These are phyloP conservation scores for Strobilomyces dryophilus DNA, from an alignment of 768 basidiomycete genomes.

Conservation along the genomic window DNA sequence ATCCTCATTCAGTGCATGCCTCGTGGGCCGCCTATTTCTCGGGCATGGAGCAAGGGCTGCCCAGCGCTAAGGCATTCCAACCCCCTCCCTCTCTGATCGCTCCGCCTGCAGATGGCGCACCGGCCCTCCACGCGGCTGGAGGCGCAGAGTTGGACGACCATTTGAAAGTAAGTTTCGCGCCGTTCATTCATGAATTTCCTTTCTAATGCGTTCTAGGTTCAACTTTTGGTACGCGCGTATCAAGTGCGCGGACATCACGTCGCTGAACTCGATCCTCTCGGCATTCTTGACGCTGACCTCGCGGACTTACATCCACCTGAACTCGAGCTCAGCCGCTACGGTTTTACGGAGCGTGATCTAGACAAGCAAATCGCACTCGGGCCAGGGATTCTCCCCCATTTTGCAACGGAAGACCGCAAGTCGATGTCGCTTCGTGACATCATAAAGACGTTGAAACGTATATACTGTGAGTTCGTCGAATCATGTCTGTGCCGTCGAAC, in stretches of 20 bases:
- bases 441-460: conserved; percentile 83
- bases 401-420: conserved; percentile 80
- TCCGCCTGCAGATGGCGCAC: conserved; percentile 73
- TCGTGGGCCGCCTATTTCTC: conserved; percentile 96
- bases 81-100: conserved; percentile 75
- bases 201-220: conserved; percentile 54
- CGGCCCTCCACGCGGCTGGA: conserved; percentile 61
- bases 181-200: background rate
- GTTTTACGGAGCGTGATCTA: conserved; percentile 91
- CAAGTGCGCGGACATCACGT: conserved; percentile 98
- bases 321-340: conserved; percentile 90
- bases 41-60: conserved; percentile 85
- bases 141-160: conserved; percentile 88
- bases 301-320: conserved; percentile 77
- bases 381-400: conserved; percentile 94
- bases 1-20: conserved; percentile 86
- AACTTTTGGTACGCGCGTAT: conserved; percentile 96
- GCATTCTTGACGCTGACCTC: conserved; percentile 87
- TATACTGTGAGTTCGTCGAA: conserved; percentile 72
- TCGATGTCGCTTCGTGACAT: conserved; percentile 90
- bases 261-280: conserved; percentile 93
- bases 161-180: conserved; percentile 63
- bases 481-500: background rate
- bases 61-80: conserved; percentile 76
- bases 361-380: conserved; percentile 93